Evolutionary conservation across 2,329 filamentous ascomycete genomes (phyloP), one percentile per base, ranked within the genome.

Genomic region (Alternaria sp.): DNA sequence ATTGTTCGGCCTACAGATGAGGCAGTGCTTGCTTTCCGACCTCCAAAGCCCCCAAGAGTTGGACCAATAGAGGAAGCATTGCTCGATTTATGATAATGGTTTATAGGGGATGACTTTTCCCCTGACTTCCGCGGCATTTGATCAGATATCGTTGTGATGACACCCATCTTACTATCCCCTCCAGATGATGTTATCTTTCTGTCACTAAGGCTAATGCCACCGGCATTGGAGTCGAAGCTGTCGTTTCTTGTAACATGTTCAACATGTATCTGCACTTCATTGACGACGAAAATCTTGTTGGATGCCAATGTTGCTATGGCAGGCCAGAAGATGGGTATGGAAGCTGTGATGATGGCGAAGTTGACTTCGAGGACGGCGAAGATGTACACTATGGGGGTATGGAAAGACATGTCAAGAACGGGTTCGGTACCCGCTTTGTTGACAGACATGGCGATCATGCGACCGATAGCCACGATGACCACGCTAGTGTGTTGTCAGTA

Each of bases 291-390:
- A 62, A 79, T 80, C 34, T 74, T 76, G 65, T 76, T 76, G 36
- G 64, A 50, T 5, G 75, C 67, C 16, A 79, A 50, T 16, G 66
- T 70, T 18, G 61, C 63, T 53, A 80, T 74, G 36, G 73, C 61
- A 12, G 78, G 78, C 77, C 77, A 80, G 71, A 79, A 80, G 44
- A 78, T 76, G 22, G 78, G 78, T 32, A 79, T 75, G 0, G 73
- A 76, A 18, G 77, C 78, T 43, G 71, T 73, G 4, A 78, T 67
- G 44, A 79, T 79, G 43, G 77, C 77, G 44, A 79, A 68, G 63
- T 78, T 74, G 66, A 79, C 67, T 63, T 80, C 78, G 54, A 79
- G 74, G 27, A 73, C 68, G 43, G 73, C 76, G 60, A 78, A 73
- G 30, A 79, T 68, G 65, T 70, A 77, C 16, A 78, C 63, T 9